Percentiles rank a stretch among this genome's conserved stretches.
Conservation (phyloP, 768 basidiomycete genomes). For the Dioszegia aurantiaca region DNA sequence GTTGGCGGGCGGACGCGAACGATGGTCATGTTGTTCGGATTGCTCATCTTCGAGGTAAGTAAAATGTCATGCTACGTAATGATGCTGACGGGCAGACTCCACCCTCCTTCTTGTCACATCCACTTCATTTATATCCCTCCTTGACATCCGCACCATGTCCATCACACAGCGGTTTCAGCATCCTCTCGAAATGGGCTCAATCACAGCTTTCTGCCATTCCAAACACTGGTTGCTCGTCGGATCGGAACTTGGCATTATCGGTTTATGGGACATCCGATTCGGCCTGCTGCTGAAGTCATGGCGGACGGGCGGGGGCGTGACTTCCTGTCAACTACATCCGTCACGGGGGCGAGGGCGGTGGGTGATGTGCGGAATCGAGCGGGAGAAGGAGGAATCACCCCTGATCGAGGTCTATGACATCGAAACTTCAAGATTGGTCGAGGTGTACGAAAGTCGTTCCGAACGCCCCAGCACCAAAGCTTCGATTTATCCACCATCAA, state of each 20-base stretch:
- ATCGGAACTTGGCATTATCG: conserved; percentile 76
- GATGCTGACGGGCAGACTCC: conserved; percentile 57
- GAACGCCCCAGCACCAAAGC: conserved; percentile 19
- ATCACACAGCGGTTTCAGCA: conserved; percentile 74
- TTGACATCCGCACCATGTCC: conserved; percentile 84
- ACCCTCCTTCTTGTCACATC: conserved; percentile 83
- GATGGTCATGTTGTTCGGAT: conserved; percentile 32
- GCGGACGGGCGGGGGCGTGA: conserved; percentile 61
- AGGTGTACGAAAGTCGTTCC: conserved; percentile 64
- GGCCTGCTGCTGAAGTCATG: conserved; percentile 83
- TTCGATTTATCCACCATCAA: neutral
- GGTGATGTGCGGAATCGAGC: conserved; percentile 79
- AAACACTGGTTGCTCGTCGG: conserved; percentile 85
- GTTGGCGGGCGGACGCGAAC: conserved; percentile 22
- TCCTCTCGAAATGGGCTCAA: conserved; percentile 79
- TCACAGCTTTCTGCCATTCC: conserved; percentile 77
- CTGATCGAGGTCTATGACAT: conserved; percentile 91
- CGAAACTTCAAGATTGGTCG: conserved; percentile 73
- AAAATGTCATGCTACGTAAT: neutral
- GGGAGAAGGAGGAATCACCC: conserved; percentile 45
- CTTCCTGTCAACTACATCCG: conserved; percentile 69
- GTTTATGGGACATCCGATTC: conserved; percentile 94
- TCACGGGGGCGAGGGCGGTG: conserved; percentile 82
- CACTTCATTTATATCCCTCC: conserved; percentile 66
- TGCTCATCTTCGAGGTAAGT: conserved; percentile 37